Conservation (phyloP, 495 filamentous ascomycete genomes). For the Penicillium canariense region DNA sequence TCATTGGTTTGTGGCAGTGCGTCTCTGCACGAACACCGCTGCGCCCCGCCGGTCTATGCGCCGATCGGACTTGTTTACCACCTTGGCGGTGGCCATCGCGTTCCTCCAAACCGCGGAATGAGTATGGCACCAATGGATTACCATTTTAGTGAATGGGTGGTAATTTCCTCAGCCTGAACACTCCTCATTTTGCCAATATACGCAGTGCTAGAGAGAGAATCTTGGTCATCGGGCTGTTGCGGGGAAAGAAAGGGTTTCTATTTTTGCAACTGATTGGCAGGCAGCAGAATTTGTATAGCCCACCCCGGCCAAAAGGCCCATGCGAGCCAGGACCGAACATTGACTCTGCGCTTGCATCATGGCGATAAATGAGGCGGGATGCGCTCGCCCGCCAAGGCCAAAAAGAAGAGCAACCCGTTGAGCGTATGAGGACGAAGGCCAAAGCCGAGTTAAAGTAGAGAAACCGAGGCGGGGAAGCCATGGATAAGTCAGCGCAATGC, state of each 20-base stretch:
- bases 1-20: background rate
- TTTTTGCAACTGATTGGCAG: background rate
- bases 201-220: too few relatives aligned
- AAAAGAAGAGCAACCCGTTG: too few relatives aligned
- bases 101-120: background rate
- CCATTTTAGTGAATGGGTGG: too few relatives aligned
- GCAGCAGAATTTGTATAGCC: conserved; percentile 1
- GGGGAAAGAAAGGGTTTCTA: background rate
- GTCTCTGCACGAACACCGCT: background rate
- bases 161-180: too few relatives aligned
- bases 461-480: too few relatives aligned
- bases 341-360: background rate
- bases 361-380: too few relatives aligned
- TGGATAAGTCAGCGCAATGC: too few relatives aligned
- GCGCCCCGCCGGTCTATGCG: background rate
- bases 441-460: too few relatives aligned
- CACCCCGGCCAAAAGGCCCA: background rate
- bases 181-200: too few relatives aligned
- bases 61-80: background rate
- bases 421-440: too few relatives aligned
- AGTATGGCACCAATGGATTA: too few relatives aligned
- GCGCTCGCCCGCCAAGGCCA: too few relatives aligned
- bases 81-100: background rate
- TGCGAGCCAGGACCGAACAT: background rate
- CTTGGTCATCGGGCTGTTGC: background rate